phyloP scores from a whole-genome alignment of 2,329 filamentous ascomycete genomes.

The Drechmeria coniospora region DNA sequence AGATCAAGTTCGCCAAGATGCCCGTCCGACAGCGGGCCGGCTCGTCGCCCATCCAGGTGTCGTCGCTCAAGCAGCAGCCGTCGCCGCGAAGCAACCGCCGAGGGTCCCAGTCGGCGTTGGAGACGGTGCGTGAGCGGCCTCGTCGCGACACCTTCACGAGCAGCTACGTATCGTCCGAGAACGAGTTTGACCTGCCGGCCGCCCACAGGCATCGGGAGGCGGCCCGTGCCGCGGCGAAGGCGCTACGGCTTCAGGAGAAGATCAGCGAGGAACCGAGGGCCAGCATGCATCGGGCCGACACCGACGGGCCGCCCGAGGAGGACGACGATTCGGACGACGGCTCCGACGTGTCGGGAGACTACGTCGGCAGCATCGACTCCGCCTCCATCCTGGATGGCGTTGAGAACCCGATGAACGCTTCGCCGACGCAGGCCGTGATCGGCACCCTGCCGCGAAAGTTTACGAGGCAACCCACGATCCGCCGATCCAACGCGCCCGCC shows the following conservation, averaged over 20 bases:
- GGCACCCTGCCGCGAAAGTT: slow-evolving; percentile 49
- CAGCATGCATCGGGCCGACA: slow-evolving; percentile 28
- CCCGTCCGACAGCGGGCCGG: slow-evolving; percentile 73
- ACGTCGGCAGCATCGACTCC: slow-evolving; percentile 53
- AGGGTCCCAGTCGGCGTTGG: slow-evolving; percentile 57
- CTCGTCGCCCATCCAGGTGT: slow-evolving; percentile 68
- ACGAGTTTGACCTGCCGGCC: slow-evolving; percentile 54
- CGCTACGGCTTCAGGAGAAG: slow-evolving; percentile 20
- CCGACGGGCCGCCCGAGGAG: slow-evolving; percentile 38
- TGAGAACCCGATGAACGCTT: slow-evolving; percentile 39
- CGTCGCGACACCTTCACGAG: slow-evolving; percentile 66
- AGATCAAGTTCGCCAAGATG: slow-evolving; percentile 95
- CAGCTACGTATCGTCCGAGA: slow-evolving; percentile 72
- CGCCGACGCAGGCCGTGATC: slow-evolving; percentile 41
- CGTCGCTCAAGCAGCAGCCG: slow-evolving; percentile 40
- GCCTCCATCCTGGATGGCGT: slow-evolving; percentile 54
- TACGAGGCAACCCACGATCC: slow-evolving; percentile 45
- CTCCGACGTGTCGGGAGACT: slow-evolving; percentile 49
- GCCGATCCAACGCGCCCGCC: slow-evolving; percentile 41
- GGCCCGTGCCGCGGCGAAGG: slow-evolving; percentile 36
- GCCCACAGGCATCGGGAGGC: slow-evolving; percentile 50
- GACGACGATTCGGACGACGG: slow-evolving; percentile 45
- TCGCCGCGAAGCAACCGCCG: slow-evolving; percentile 38
- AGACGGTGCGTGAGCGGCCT: slow-evolving; percentile 52
- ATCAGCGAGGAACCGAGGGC: slow-evolving; percentile 22